Evolutionary conservation across 2,329 filamentous ascomycete species (phyloP).

Genomic region (Ustilaginoidea virens): DNA sequence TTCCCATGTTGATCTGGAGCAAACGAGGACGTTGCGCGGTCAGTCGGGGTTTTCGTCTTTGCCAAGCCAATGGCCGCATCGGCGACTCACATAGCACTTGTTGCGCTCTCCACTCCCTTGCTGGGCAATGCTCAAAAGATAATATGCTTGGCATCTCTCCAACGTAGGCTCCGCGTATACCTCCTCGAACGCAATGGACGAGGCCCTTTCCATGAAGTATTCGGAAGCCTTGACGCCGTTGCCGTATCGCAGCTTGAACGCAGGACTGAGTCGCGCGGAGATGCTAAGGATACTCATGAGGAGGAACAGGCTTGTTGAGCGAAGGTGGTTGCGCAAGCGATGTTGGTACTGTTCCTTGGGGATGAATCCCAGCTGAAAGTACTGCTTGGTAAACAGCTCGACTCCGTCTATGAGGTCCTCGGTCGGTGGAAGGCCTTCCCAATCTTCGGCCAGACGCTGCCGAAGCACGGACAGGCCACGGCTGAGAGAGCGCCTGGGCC

Average conservation of each 20-base stretch:
- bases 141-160: constrained; percentile 42
- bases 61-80: background rate
- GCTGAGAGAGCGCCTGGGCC: constrained; percentile 18
- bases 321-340: constrained; percentile 28
- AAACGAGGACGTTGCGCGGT: background rate
- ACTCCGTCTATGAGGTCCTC: constrained; percentile 35
- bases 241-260: constrained; percentile 31
- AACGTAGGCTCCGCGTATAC: constrained; percentile 36
- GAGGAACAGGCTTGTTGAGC: constrained; percentile 37
- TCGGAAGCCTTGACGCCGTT: constrained; percentile 35
- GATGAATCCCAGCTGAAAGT: constrained; percentile 45
- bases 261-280: constrained; percentile 37
- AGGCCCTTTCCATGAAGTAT: constrained; percentile 36
- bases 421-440: constrained; percentile 34
- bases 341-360: constrained; percentile 34
- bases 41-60: no score
- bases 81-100: constrained; percentile 32
- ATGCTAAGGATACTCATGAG: constrained; percentile 39
- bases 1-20: constrained; percentile 36
- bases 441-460: constrained; percentile 20
- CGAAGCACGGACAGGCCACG: constrained; percentile 13
- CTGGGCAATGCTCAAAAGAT: constrained; percentile 41
- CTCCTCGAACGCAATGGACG: constrained; percentile 29
- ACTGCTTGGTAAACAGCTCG: constrained; percentile 35
- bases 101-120: constrained; percentile 39